These are phyloP conservation scores for Neurospora sp. DNA, from an alignment of 495 filamentous ascomycete species.

Conservation along the genomic window DNA sequence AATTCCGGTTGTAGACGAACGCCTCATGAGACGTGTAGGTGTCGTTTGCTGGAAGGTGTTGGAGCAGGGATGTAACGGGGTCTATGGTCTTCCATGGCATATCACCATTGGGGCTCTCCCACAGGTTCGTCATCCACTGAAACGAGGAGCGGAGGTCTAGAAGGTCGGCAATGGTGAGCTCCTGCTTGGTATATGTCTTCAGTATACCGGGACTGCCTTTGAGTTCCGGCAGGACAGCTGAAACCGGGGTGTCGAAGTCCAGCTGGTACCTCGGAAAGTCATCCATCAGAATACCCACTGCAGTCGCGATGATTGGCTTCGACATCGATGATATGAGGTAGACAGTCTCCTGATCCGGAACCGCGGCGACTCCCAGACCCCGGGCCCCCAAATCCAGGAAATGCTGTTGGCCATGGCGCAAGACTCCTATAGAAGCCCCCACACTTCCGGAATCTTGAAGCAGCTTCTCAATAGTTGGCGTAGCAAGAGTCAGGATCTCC, in stretches of 20 bases:
- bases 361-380: not conserved
- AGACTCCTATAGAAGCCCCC: conserved; percentile 2
- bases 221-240: conserved; percentile 3
- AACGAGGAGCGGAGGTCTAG: conserved; percentile 12
- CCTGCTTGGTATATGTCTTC: not conserved
- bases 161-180: conserved; percentile 9
- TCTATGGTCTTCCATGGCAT: conserved; percentile 3
- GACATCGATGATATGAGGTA: conserved; percentile 30
- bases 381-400: not conserved
- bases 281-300: conserved; percentile 25
- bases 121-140: conserved; percentile 6
- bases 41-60: not conserved
- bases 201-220: not conserved
- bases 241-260: conserved; percentile 2
- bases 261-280: conserved; percentile 17
- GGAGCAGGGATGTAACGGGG: conserved; percentile 2
- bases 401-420: not conserved
- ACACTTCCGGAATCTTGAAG: not conserved
- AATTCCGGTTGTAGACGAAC: conserved; percentile 8
- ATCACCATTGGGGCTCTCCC: conserved; percentile 10
- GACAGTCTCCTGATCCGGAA: conserved; percentile 17
- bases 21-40: not conserved
- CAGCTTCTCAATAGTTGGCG: not conserved
- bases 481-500: not conserved
- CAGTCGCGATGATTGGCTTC: conserved; percentile 26